A percentile compares a stretch with the other conserved stretches of the same genome.
Conservation (phyloP, 2,329 filamentous ascomycete species). For the Exophiala phaeomuriformis region DNA sequence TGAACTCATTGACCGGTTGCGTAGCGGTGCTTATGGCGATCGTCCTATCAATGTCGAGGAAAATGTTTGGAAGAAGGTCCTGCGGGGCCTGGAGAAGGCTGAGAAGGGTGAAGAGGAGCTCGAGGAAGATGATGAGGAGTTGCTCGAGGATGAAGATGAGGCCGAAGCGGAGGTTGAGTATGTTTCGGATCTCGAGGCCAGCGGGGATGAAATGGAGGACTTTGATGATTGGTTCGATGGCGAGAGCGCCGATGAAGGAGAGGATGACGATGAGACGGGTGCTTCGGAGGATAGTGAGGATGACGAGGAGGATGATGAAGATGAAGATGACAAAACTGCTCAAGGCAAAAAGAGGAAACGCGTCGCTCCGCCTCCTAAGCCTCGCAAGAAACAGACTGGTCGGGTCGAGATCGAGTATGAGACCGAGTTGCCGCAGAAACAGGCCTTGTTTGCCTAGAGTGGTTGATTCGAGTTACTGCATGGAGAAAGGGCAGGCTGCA, state of each 20-base stretch:
- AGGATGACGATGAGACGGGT: conserved; percentile 41
- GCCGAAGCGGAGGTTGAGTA: conserved; percentile 73
- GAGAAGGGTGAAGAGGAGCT: conserved; percentile 73
- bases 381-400: conserved; percentile 53
- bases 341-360: conserved; percentile 53
- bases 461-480: neutral
- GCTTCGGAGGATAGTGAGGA: conserved; percentile 54
- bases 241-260: conserved; percentile 49
- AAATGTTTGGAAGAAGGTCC: conserved; percentile 92
- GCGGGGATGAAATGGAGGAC: conserved; percentile 74
- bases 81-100: conserved; percentile 78
- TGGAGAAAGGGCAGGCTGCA: too few relatives aligned
- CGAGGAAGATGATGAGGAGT: conserved; percentile 64
- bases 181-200: conserved; percentile 81
- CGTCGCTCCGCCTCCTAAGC: conserved; percentile 45
- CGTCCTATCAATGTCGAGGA: conserved; percentile 92
- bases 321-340: conserved; percentile 39
- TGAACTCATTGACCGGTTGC: conserved; percentile 82
- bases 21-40: conserved; percentile 90
- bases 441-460: conserved; percentile 37
- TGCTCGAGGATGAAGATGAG: conserved; percentile 54
- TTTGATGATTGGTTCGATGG: conserved; percentile 93
- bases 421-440: conserved; percentile 55
- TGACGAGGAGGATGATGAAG: conserved; percentile 50
- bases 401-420: conserved; percentile 73